phyloP scores from a whole-genome alignment of 1,139 yeast species.

The Kodamaea fungicola region DNA sequence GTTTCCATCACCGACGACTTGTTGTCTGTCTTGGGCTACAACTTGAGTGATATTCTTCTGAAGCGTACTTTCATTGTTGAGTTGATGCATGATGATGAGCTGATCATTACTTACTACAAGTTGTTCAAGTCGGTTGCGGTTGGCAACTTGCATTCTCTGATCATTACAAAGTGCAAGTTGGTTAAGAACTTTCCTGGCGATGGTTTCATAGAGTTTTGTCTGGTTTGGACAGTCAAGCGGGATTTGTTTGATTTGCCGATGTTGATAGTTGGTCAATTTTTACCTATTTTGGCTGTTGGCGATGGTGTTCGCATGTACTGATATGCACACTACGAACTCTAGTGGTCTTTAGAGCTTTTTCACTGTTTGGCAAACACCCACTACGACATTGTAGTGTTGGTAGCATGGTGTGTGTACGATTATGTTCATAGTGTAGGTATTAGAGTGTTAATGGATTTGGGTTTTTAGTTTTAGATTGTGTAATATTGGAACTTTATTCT shows the following conservation, averaged over 20 bases:
- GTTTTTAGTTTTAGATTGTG: too few species aligned
- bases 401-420: too few species aligned
- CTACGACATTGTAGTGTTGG: too few species aligned
- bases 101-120: conserved; percentile 41
- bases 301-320: conserved; percentile 36
- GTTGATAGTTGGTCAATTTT: conserved; percentile 46
- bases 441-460: too few species aligned
- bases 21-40: conserved; percentile 58
- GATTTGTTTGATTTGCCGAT: conserved; percentile 87
- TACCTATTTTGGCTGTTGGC: conserved; percentile 43
- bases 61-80: conserved; percentile 53
- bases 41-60: conserved; percentile 43
- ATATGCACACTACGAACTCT: not conserved
- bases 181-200: conserved; percentile 24
- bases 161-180: conserved; percentile 47
- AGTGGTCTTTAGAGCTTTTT: too few species aligned
- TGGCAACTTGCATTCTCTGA: conserved; percentile 48
- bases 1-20: conserved; percentile 69
- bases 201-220: conserved; percentile 47
- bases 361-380: too few species aligned
- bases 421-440: too few species aligned
- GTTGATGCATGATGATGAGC: conserved; percentile 47
- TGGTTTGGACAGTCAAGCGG: conserved; percentile 68
- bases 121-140: conserved; percentile 49
- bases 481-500: too few species aligned